A percentile compares a stretch with the other conserved stretches of the same genome.
Evolutionary conservation across 495 filamentous ascomycete species (phyloP).

Genomic region (Penicillium malachiteum): DNA sequence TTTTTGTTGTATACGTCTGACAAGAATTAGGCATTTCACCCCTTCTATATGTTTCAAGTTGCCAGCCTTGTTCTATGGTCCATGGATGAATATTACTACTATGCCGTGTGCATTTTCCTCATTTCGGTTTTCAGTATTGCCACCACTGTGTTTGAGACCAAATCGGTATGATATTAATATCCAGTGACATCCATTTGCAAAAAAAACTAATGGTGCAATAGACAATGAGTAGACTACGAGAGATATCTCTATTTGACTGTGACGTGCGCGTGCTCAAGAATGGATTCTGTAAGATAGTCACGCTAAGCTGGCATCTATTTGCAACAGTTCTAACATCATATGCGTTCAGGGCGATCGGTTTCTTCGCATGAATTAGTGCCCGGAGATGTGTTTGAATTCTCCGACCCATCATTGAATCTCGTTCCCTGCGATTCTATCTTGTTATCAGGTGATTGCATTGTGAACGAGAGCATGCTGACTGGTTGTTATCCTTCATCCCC

Average conservation of each 20-base stretch:
- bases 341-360: conserved; percentile 70
- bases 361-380: conserved; percentile 86
- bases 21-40: conserved; percentile 74
- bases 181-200: conserved; percentile 5
- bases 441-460: conserved; percentile 92
- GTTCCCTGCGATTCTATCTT: conserved; percentile 93
- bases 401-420: conserved; percentile 90
- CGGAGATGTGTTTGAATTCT: conserved; percentile 96
- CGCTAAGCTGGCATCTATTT: too few relatives aligned
- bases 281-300: conserved; percentile 75
- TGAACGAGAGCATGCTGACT: conserved; percentile 99
- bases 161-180: conserved; percentile 54
- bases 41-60: conserved; percentile 98
- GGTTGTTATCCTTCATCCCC: conserved; percentile 40
- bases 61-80: conserved; percentile 95
- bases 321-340: background rate
- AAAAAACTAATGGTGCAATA: conserved; percentile 33
- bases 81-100: conserved; percentile 94
- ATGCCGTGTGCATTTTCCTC: conserved; percentile 91
- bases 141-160: conserved; percentile 86
- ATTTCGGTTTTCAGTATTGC: conserved; percentile 92
- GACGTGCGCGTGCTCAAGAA: conserved; percentile 90
- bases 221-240: conserved; percentile 87
- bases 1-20: conserved; percentile 13
- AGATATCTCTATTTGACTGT: conserved; percentile 93